Percentiles rank a stretch among this genome's conserved stretches.
Evolutionary conservation across 495 filamentous ascomycete genomes (phyloP).

Genomic region (Barbatosphaeria neglecta): DNA sequence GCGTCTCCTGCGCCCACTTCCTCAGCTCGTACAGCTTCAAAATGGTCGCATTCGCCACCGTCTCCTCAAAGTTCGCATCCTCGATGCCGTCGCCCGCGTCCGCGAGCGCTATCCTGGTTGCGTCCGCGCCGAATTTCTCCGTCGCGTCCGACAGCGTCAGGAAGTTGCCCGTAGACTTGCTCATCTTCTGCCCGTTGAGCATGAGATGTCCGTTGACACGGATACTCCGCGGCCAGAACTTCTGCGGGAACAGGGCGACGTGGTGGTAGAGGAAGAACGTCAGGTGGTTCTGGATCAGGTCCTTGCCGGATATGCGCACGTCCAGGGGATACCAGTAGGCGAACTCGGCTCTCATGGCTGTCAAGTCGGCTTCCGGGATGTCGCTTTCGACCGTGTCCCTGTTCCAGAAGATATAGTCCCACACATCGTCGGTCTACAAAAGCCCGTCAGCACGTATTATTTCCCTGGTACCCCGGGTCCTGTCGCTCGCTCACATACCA

Average conservation of each 20-base stretch:
- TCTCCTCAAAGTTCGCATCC: constrained; percentile 96
- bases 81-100: constrained; percentile 91
- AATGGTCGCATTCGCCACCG: constrained; percentile 82
- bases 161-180: constrained; percentile 91
- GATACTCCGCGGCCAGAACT: constrained; percentile 77
- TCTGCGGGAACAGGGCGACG: constrained; percentile 70
- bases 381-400: constrained; percentile 53
- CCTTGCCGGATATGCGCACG: constrained; percentile 71
- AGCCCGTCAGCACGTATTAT: not conserved
- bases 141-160: constrained; percentile 78
- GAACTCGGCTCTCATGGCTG: constrained; percentile 77
- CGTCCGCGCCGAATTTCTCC: constrained; percentile 90
- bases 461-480: not conserved
- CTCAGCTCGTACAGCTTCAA: constrained; percentile 74
- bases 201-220: constrained; percentile 87
- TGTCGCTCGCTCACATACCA: not conserved
- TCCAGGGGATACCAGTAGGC: constrained; percentile 96
- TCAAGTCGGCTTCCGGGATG: constrained; percentile 59
- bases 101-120: constrained; percentile 79
- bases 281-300: constrained; percentile 79
- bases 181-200: constrained; percentile 95
- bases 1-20: constrained; percentile 83
- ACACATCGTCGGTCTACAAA: constrained; percentile 76
- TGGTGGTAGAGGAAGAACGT: constrained; percentile 98
- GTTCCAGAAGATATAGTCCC: constrained; percentile 78